Evolutionary conservation across 306 rosid genomes (phyloP).

Genomic region (Quercus variabilis): DNA sequence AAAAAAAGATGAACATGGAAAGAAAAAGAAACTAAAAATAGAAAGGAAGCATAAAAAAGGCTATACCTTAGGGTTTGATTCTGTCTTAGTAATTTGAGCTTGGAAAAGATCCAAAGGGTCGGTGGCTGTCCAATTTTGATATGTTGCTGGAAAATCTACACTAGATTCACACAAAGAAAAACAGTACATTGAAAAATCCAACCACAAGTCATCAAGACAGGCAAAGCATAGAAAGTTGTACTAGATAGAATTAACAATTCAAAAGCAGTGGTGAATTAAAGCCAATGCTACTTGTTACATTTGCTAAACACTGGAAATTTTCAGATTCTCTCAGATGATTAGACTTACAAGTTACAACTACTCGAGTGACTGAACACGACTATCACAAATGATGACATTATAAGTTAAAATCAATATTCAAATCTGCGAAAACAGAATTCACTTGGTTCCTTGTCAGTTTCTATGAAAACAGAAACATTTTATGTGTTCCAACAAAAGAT

Average conservation of each 20-base stretch:
- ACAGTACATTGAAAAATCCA: constrained; percentile 27
- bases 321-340: not conserved
- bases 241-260: constrained; percentile 5
- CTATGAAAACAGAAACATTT: too few relatives aligned
- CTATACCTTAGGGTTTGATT: constrained; percentile 87
- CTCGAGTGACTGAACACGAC: too few relatives aligned
- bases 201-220: constrained; percentile 18
- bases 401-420: too few relatives aligned
- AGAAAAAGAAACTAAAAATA: not conserved
- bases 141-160: constrained; percentile 80
- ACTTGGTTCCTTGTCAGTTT: too few relatives aligned
- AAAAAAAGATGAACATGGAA: not conserved
- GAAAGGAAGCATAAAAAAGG: constrained; percentile 15
- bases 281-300: not conserved
- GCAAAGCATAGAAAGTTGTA: not conserved
- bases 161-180: constrained; percentile 54
- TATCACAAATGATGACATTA: too few relatives aligned
- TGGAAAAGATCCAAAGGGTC: constrained; percentile 86
- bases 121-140: constrained; percentile 81
- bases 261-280: not conserved
- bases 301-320: not conserved
- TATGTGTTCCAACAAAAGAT: too few relatives aligned
- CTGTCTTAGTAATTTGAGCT: constrained; percentile 66
- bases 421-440: too few relatives aligned
- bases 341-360: too few relatives aligned